Base-by-base conservation (phyloP, 2,329 filamentous ascomycete genomes). In the Dactylellina haptotyla region DNA sequence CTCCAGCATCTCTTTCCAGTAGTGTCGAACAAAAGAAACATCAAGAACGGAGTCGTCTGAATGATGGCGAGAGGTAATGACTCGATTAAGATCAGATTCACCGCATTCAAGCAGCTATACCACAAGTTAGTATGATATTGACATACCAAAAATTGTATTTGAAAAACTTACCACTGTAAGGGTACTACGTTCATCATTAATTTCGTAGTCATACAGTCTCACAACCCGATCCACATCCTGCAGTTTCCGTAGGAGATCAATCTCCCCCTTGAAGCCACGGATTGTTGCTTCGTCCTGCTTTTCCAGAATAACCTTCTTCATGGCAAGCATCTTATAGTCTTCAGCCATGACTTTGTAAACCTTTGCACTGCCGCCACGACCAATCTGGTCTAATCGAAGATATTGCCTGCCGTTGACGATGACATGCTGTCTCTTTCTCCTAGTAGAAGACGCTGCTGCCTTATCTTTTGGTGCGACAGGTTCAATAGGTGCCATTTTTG, bases 1-100 rank as follows among this genome's bases (percentile, higher is more conserved):
- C 80, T 97, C 93, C 16, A 99, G 88, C 95, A 99, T 99, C 82
- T 99, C 95, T 81, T 96, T 95, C 95, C 95, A 99, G 84, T 97
- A 97, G 82, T 91, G 96, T n/a, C 95, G 90, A 10, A 95, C 92
- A 80, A 98, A 97, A 59, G 90, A 91, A 1, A 92, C 86, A 79
- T 99, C 95, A 73, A 99, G 90, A 71, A 85, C 87, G 39, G 91
- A 87, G 61, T 90, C 87, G 73, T 93, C 89, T 0, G 85, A 86
- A 78, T 89, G 91, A 78, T 91, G 83, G 8, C 89, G 88, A 76
- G 89, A 87, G 34, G 88, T 89, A 76, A 99, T 86, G 61, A 98
- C 88, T 63, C 90, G 92, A 79, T 96, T 91, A 78, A 99, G 86
- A 81, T 99, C 95, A 20, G 94, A 88, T 82, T 99, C 95, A 76